Evolutionary conservation across 192 early-diverging fungal genomes (phyloP).

Genomic region (Pecoramyces ruminantium): DNA sequence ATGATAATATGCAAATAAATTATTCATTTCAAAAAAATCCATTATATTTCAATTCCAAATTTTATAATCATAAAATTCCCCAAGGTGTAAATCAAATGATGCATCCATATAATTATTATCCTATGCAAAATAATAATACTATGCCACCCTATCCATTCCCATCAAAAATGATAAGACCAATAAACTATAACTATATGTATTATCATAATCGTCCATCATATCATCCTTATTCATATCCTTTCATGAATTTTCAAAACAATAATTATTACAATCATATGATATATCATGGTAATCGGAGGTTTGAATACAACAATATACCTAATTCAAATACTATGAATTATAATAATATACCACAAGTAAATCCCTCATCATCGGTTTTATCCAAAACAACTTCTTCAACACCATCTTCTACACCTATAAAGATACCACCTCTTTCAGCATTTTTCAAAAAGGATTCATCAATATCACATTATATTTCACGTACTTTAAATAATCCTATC

Average conservation of each 20-base stretch:
- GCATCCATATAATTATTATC: neutral
- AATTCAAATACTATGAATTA: neutral
- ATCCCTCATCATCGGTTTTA: no score
- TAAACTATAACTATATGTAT: neutral
- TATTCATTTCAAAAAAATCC: neutral
- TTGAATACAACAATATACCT: neutral
- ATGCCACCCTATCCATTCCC: neutral
- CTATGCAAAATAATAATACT: neutral
- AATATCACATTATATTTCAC: neutral
- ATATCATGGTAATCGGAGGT: neutral
- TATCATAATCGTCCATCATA: neutral
- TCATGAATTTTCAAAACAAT: neutral
- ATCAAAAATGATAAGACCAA: neutral
- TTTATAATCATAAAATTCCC: neutral
- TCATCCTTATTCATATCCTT: neutral
- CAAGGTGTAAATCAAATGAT: neutral
- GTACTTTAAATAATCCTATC: neutral
- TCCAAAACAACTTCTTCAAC: no score
- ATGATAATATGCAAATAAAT: neutral
- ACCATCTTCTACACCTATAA: neutral
- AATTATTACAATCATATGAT: neutral
- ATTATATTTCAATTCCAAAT: neutral
- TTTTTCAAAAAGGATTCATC: neutral
- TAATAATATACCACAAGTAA: neutral
- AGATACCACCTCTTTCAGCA: neutral